Percentiles rank a stretch among this genome's conserved stretches.
Conservation (phyloP, 192 early-diverging fungal genomes). For the Coemansia sp. region DNA sequence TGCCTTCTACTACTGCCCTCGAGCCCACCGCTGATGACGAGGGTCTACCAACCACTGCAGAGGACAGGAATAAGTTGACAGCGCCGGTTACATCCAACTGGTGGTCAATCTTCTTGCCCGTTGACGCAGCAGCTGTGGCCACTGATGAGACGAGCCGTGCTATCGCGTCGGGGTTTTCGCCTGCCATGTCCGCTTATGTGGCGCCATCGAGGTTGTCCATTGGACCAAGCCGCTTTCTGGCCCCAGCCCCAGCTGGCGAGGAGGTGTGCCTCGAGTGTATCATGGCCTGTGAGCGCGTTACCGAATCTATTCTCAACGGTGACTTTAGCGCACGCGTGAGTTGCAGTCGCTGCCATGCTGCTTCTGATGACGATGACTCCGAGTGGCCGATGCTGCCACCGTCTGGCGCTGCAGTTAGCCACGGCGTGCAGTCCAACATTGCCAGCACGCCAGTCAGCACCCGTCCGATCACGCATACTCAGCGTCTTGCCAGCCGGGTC, state of each 20-base stretch:
- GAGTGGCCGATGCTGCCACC: slow-evolving; percentile 34
- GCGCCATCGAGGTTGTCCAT: slow-evolving; percentile 38
- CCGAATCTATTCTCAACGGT: slow-evolving; percentile 50
- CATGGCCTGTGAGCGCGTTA: slow-evolving; percentile 54
- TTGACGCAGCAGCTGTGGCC: background rate
- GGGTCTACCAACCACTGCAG: background rate
- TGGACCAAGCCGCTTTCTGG: slow-evolving; percentile 40
- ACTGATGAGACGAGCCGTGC: background rate
- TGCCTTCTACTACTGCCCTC: background rate
- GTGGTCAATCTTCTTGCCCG: slow-evolving; percentile 50
- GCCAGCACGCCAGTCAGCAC: slow-evolving; percentile 37
- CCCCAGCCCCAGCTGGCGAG: slow-evolving; percentile 38
- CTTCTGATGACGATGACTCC: slow-evolving; percentile 10
- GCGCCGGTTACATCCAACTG: slow-evolving; percentile 28
- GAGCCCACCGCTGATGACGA: background rate
- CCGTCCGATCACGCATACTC: slow-evolving; percentile 43
- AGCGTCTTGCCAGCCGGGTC: slow-evolving; percentile 52
- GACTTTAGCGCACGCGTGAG: slow-evolving; percentile 54
- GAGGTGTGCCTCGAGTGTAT: slow-evolving; percentile 53
- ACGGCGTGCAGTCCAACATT: background rate
- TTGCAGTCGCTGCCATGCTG: slow-evolving; percentile 51
- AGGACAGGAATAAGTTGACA: background rate
- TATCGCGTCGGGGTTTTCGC: slow-evolving; percentile 8
- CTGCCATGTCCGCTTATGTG: slow-evolving; percentile 38
- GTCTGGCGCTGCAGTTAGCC: slow-evolving; percentile 3